Evolutionary conservation across 768 basidiomycete species (phyloP).

Genomic region (Agaricus bisporus): DNA sequence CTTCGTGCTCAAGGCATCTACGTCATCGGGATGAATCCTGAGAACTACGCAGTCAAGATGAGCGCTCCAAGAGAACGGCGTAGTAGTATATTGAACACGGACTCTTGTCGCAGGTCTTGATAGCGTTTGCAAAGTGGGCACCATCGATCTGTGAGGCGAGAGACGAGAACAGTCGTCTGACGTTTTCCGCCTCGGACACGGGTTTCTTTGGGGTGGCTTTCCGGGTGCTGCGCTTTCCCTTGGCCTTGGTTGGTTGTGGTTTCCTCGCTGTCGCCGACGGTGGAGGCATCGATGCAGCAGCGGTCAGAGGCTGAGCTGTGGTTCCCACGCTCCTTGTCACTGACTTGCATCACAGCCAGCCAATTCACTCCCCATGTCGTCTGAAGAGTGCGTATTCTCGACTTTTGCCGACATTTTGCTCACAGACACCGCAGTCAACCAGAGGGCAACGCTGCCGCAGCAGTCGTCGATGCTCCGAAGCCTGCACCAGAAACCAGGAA

Average conservation of each 20-base stretch:
- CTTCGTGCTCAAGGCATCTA: conserved; percentile 76
- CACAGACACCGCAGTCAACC: conserved; percentile 22
- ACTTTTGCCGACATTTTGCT: not conserved
- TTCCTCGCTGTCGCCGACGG: conserved; percentile 13
- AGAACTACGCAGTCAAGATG: conserved; percentile 46
- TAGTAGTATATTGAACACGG: conserved; percentile 19
- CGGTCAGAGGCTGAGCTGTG: not conserved
- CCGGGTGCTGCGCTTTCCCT: conserved; percentile 15
- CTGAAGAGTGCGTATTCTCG: conserved; percentile 41
- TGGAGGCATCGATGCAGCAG: conserved; percentile 13
- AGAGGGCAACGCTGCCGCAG: conserved; percentile 16
- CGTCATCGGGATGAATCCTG: conserved; percentile 55
- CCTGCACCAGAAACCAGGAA: conserved; percentile 50
- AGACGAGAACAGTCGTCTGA: conserved; percentile 66
- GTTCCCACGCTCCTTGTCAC: conserved; percentile 29
- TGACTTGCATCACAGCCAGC: conserved; percentile 17
- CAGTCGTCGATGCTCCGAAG: conserved; percentile 25
- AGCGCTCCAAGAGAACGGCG: conserved; percentile 6
- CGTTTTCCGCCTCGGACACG: conserved; percentile 26
- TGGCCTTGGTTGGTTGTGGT: conserved; percentile 8
- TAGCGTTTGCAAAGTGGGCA: conserved; percentile 78
- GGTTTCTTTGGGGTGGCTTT: conserved; percentile 26
- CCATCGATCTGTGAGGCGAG: conserved; percentile 86
- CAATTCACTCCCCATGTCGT: conserved; percentile 32
- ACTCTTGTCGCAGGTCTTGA: conserved; percentile 94